Evolutionary conservation across 2,329 filamentous ascomycete species (phyloP).

Genomic region (Cladosporium austrohemisphaericum): DNA sequence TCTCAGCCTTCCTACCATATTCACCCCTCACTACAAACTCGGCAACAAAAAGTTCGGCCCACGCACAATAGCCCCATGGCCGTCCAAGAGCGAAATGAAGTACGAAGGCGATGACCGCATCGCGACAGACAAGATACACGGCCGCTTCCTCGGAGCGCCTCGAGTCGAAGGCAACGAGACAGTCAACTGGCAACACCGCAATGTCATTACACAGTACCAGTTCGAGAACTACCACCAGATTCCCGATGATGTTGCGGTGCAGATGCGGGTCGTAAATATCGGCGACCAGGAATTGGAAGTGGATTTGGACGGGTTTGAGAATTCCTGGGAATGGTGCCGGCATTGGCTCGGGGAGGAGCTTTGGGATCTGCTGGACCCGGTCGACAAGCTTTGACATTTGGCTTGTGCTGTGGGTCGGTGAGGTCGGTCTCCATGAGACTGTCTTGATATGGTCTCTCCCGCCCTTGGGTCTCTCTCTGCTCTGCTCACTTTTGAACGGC

Average conservation of each 20-base stretch:
- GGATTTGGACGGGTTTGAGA: too few relatives aligned
- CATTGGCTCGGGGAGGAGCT: conserved; percentile 24
- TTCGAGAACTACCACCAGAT: conserved; percentile 35
- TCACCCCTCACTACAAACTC: conserved; percentile 19
- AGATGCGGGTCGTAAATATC: too few relatives aligned
- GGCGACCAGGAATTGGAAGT: too few relatives aligned
- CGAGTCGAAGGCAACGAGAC: conserved; percentile 39
- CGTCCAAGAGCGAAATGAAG: conserved; percentile 39
- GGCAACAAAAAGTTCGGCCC: conserved; percentile 14
- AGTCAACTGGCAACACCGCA: conserved; percentile 41
- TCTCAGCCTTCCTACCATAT: conserved; percentile 39
- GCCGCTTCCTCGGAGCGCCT: conserved; percentile 43
- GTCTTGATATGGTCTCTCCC: too few relatives aligned
- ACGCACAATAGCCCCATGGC: conserved; percentile 40
- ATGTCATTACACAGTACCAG: conserved; percentile 35
- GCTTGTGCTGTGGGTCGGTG: too few relatives aligned
- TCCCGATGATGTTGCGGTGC: conserved; percentile 19
- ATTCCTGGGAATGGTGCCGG: conserved; percentile 21
- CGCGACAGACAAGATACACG: conserved; percentile 40
- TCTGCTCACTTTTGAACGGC: too few relatives aligned
- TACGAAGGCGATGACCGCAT: conserved; percentile 48
- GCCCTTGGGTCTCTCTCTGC: too few relatives aligned
- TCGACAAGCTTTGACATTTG: conserved; percentile 3
- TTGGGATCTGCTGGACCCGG: conserved; percentile 21
- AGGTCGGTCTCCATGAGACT: too few relatives aligned